Conservation (phyloP, 305 asterid genomes). For the Fraxinus dipetala region DNA sequence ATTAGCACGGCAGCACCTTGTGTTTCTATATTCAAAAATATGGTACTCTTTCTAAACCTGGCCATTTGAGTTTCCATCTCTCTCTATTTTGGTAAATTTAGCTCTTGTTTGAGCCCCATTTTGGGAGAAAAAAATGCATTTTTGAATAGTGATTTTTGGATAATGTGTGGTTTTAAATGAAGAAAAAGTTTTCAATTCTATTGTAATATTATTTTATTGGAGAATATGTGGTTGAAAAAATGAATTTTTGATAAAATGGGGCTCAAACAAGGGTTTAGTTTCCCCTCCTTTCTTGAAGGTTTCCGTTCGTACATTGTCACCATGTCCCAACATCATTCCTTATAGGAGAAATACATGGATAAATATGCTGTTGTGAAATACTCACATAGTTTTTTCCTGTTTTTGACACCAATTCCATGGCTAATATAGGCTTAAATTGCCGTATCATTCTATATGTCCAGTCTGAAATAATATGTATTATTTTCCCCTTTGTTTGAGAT, state of each 20-base stretch:
- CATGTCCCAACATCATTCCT: not conserved
- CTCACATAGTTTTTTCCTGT: not conserved
- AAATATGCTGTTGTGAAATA: not conserved
- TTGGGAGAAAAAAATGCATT: too few relatives aligned
- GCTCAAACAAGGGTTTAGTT: not conserved
- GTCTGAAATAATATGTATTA: not conserved
- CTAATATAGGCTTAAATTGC: not conserved
- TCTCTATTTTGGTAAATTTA: not conserved
- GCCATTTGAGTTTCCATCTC: not conserved
- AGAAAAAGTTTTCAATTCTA: too few relatives aligned
- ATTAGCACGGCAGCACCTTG: not conserved
- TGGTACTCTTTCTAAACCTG: not conserved
- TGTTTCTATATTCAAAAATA: not conserved
- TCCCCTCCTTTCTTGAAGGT: not conserved
- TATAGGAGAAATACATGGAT: not conserved
- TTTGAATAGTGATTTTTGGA: too few relatives aligned
- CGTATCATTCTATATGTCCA: not conserved
- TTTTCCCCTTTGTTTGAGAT: not conserved
- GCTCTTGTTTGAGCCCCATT: too few relatives aligned
- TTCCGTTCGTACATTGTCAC: not conserved
- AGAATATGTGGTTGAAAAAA: too few relatives aligned
- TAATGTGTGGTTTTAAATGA: too few relatives aligned
- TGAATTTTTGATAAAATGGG: too few relatives aligned
- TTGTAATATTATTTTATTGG: too few relatives aligned
- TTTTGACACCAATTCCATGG: not conserved